Evolutionary conservation across 495 filamentous ascomycete genomes (phyloP), one percentile per base, ranked within the genome.

Genomic region (Lineolata rhizophorae): DNA sequence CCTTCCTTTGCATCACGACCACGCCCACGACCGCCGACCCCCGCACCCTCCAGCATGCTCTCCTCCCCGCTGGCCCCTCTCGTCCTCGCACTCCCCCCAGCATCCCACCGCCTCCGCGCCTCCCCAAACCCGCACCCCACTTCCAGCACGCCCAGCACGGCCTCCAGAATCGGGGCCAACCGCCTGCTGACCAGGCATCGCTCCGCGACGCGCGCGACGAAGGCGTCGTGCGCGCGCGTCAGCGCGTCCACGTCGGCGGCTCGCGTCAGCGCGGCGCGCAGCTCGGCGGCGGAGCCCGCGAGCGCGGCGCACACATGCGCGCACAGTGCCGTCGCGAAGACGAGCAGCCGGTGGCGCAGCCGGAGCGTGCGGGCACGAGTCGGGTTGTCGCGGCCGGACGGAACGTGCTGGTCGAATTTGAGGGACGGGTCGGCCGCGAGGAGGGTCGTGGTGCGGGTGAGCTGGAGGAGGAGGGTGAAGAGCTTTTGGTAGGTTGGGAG

Each of bases 201-300:
- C 27, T 66, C 63, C 41, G 70, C 54, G 4, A 83, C 45, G 5
- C 60, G 57, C 20, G 55, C 54, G 27, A 77, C 56, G 41, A 73
- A 90, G 1, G 44, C 40, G 5, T 60, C 48, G 46, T 93, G 83
- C 0, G 71, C 65, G 12, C 52, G 48, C 11, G 81, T 65, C 77
- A 94, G 91, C 4, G 62, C 64, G 43, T 92, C 80, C 3, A 94
- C 67, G 42, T 91, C 83, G 18, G 65, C 60, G 0, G 81, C 66
- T 15, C 50, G 53, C 12, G 47, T 44, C 22, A 94, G 56, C 2
- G 56, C 47, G 10, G 43, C 49, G 9, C 52, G 50, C 47, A 94
- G 56, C 10, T 53, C 48, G 13, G 47, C 41, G 0, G 57, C 64
- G 25, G 65, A 57, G 0, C 57, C 62, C 3, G 92, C 55, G 3